Evolutionary conservation across 2,329 filamentous ascomycete genomes (phyloP), one percentile per base, ranked within the genome.

Genomic region (Ophiosphaerella herpotricha): DNA sequence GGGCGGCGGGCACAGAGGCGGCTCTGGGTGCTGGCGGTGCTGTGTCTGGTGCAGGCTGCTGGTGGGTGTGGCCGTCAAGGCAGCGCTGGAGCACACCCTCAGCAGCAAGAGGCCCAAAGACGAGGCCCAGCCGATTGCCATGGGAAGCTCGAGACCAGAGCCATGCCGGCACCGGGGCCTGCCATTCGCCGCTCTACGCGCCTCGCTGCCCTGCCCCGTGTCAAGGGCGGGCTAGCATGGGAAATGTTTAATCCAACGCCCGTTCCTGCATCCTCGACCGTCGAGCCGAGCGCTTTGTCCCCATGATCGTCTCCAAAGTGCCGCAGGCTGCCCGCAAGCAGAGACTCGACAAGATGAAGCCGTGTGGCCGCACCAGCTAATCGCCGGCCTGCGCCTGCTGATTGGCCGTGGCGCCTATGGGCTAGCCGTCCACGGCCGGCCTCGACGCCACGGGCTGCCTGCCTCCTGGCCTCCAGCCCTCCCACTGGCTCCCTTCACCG

Each of bases 161-260:
- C 40, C 12, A 18, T 36, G 34, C 3, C 40, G 39, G 9, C 33
- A 26, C 21, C 12, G 2, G 8, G 23, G 13, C 34, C 12, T 44
- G 26, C 49, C 43, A 57, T 57, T 55, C 55, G 55, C 49, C 46
- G 49, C 49, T 51, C 39, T 53, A 58, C 48, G 52, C 55, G 53
- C 55, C 53, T 43, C 40, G 42, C 39, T 37, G 14, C 13, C 26
- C 4, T 21, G 21, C 16, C 33, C 42, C 24, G 42, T 35, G 21
- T 26, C 16, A 23, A 33, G 33, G 23, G 42, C 47, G 6, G 36
- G 13, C 47, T 40, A 39, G 35, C 18, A 24, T 37, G 45, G 16
- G 29, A 32, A 23, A 39, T 43, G 47, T 50, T 50, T 45, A 53
- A 50, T 33, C 42, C 50, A 35, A 50, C 43, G 49, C 46, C 53